Base-by-base conservation (phyloP, 2,329 filamentous ascomycete genomes). In the Pseudocercospora macadamiae region DNA sequence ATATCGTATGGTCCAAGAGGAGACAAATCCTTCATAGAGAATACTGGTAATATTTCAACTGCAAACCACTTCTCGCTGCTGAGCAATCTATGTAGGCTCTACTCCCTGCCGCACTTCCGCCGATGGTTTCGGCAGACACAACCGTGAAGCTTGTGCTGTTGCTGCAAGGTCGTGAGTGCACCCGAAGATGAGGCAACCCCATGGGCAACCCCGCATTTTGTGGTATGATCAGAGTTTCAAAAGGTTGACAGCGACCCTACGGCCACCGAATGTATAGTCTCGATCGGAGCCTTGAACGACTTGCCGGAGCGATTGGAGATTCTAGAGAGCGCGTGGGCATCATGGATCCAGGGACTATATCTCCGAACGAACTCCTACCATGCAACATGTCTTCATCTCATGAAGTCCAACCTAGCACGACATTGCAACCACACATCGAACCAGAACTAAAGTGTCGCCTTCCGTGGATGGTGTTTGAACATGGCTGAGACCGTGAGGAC, bases 331-430 rank as follows among this genome's bases (percentile, higher is more conserved):
- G 37, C 37, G 37, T 42, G 37, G 37, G 18, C 37, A 42, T 18
- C 37, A 42, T 42, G 37, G 37, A 42, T 42, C n/a, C n/a, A 42
- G 37, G 37, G 19, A 42, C n/a, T 42, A 42, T 42, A 42, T 18
- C 16, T 18, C 19, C n/a, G 18, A 16, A 16, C 16, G 18, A 6
- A 7, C n/a, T 19, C 16, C 3, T 42, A 3, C 37, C n/a, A 10
- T 42, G 16, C 12, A 36, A 36, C n/a, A 19, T 21, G 37, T 9
- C 18, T 18, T 10, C 18, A 10, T 8, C 16, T 16, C 32, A 16
- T 36, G 32, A 16, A 36, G 12, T 14, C 16, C 32, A 14, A 36
- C 32, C 16, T 4, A 36, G 8, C 6, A 36, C 14, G 32, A 16
- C 32, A 16, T 18, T 18, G n/a, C 7, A 42, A 42, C 37, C 37